Conservation (phyloP, 2,329 filamentous ascomycete species). For the Fusarium chlamydosporum region DNA sequence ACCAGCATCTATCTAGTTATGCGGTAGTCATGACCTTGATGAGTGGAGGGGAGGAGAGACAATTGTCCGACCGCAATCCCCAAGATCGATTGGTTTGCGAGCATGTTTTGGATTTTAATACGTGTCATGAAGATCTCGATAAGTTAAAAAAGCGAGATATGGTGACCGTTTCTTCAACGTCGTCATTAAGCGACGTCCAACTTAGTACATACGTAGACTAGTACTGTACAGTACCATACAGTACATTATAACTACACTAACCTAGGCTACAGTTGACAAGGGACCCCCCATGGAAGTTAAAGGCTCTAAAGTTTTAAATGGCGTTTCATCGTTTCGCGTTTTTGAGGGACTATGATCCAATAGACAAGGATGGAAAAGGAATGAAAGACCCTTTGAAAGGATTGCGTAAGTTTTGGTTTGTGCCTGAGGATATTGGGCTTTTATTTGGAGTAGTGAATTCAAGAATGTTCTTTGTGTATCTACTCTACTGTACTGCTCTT, state of each 20-base stretch:
- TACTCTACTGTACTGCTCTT: slow-evolving; percentile 1
- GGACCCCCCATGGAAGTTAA: slow-evolving; percentile 28
- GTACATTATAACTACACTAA: too few relatives aligned
- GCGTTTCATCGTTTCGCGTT: slow-evolving; percentile 41
- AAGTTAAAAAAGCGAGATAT: slow-evolving; percentile 1
- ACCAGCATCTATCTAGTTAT: not conserved
- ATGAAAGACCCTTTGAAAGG: not conserved
- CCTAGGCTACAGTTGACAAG: slow-evolving; percentile 18
- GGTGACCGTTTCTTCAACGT: slow-evolving; percentile 18
- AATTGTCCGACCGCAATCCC: slow-evolving; percentile 18
- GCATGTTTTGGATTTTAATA: not conserved
- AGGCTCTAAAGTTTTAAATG: slow-evolving; percentile 38
- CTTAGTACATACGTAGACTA: too few relatives aligned
- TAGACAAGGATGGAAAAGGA: slow-evolving; percentile 1
- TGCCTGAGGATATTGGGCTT: slow-evolving; percentile 7
- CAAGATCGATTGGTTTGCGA: slow-evolving; percentile 33
- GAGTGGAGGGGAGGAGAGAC: too few relatives aligned
- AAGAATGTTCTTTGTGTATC: not conserved
- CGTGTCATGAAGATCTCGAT: slow-evolving; percentile 16
- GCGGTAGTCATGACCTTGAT: too few relatives aligned
- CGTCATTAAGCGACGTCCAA: slow-evolving; percentile 14
- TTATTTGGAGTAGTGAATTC: not conserved
- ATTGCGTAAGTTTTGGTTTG: slow-evolving; percentile 1
- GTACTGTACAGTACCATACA: slow-evolving; percentile 6
- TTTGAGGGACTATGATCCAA: slow-evolving; percentile 2